These are phyloP conservation scores for Xylaria sp. DNA, from an alignment of 2,329 filamentous ascomycete genomes.

Conservation along the genomic window DNA sequence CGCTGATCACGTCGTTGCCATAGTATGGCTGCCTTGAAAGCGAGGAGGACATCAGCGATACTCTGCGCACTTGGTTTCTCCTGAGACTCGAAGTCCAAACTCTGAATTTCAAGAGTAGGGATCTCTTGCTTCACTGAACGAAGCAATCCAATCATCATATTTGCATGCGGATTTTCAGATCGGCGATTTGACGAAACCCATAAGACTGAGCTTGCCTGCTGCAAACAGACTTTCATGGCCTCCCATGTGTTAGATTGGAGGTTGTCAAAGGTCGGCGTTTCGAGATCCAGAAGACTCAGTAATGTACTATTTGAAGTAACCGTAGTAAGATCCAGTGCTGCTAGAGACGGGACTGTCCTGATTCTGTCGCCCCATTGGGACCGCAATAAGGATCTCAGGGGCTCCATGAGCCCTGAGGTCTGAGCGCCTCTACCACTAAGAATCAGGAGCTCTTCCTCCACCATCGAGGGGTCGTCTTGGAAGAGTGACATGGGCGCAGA, in stretches of 20 bases:
- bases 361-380: slow-evolving; percentile 5
- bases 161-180: neutral
- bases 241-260: neutral
- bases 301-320: neutral
- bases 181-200: slow-evolving; percentile 8
- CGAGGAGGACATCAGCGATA: slow-evolving; percentile 15
- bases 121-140: neutral
- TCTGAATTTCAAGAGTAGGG: neutral
- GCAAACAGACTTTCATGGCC: neutral
- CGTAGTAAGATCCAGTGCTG: neutral
- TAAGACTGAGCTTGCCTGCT: neutral
- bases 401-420: neutral
- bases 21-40: neutral
- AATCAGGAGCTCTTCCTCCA: slow-evolving; percentile 12
- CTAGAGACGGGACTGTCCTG: neutral
- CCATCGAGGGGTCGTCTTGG: neutral
- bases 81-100: neutral
- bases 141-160: slow-evolving; percentile 9
- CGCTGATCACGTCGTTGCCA: slow-evolving; percentile 1
- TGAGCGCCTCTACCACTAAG: slow-evolving; percentile 6
- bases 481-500: neutral
- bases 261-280: neutral
- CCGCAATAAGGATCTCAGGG: neutral
- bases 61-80: neutral
- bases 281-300: slow-evolving; percentile 4